Conservation (phyloP, 129 eudicot genomes). For the Flaveria trinervia region DNA sequence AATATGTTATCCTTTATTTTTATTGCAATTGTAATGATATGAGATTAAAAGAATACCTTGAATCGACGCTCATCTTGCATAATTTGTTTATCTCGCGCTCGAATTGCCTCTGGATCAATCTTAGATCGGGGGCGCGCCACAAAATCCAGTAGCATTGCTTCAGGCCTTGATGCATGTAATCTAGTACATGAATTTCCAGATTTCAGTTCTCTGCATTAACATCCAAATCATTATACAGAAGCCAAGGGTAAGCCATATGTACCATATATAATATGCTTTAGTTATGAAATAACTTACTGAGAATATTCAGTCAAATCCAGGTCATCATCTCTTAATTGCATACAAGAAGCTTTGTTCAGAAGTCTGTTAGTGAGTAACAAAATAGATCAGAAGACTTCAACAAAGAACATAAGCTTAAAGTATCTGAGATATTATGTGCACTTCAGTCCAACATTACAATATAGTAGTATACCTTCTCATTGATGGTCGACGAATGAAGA, state of each 20-base stretch:
- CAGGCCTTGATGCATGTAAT: constrained; percentile 80
- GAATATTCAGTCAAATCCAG: constrained; percentile 76
- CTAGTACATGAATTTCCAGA: constrained; percentile 76
- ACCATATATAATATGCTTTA: neutral
- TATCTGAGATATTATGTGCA: neutral
- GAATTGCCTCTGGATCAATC: constrained; percentile 84
- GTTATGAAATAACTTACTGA: constrained; percentile 53
- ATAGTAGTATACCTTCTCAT: constrained; percentile 61
- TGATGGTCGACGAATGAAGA: constrained; percentile 53
- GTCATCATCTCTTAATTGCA: constrained; percentile 87
- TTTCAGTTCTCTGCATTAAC: constrained; percentile 58
- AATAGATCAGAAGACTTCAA: constrained; percentile 16
- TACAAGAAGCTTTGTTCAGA: constrained; percentile 58
- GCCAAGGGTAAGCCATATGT: neutral
- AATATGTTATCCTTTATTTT: neutral
- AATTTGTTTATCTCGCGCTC: constrained; percentile 79
- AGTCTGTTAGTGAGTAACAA: constrained; percentile 48
- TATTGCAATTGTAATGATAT: neutral
- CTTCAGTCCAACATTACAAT: neutral
- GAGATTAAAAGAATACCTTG: constrained; percentile 43
- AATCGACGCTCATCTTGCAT: constrained; percentile 83
- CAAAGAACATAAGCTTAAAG: neutral
- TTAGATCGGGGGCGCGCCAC: constrained; percentile 90
- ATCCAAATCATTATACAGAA: constrained; percentile 9
- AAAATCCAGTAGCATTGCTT: constrained; percentile 90